phyloP scores from a whole-genome alignment of 495 filamentous ascomycete species.

The Penicillium alfredii region DNA sequence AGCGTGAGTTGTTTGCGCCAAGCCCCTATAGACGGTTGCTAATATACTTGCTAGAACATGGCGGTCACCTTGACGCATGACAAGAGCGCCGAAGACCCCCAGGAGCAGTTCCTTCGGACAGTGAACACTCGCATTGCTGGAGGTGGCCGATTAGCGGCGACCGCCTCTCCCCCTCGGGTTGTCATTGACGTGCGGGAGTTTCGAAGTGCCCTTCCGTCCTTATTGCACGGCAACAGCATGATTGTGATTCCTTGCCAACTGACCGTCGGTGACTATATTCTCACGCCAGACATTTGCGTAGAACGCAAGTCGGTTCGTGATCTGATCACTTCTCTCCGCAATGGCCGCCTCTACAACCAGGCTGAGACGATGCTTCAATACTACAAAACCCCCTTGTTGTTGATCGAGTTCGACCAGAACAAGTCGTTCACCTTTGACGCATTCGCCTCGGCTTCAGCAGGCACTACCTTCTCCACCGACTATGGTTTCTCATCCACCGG shows the following conservation, averaged over 20 bases:
- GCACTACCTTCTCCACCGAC: slow-evolving; percentile 37
- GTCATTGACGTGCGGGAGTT: slow-evolving; percentile 97
- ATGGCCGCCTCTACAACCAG: slow-evolving; percentile 88
- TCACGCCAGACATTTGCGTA: slow-evolving; percentile 83
- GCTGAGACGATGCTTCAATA: slow-evolving; percentile 89
- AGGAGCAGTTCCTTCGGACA: slow-evolving; percentile 89
- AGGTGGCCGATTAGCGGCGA: slow-evolving; percentile 81
- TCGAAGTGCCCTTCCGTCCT: slow-evolving; percentile 82
- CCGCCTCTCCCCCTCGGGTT: slow-evolving; percentile 83
- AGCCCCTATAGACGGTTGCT: neutral
- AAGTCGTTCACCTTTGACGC: slow-evolving; percentile 95
- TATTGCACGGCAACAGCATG: slow-evolving; percentile 82
- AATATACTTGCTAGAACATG: slow-evolving; percentile 54
- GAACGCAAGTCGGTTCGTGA: slow-evolving; percentile 92
- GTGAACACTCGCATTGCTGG: slow-evolving; percentile 96
- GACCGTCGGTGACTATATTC: slow-evolving; percentile 94
- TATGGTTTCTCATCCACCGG: slow-evolving; percentile 65
- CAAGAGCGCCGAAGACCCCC: slow-evolving; percentile 69
- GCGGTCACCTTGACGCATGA: slow-evolving; percentile 75
- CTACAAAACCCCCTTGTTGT: slow-evolving; percentile 83
- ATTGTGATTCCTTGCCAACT: slow-evolving; percentile 87
- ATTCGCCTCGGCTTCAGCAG: slow-evolving; percentile 51
- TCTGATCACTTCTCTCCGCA: slow-evolving; percentile 82
- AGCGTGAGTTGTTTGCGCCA: slow-evolving; percentile 40
- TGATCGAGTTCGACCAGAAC: slow-evolving; percentile 97